A percentile compares a stretch with the other conserved stretches of the same genome.
phyloP scores from a whole-genome alignment of 805 yeast species.

The Yamadazyma paraphyllophila region DNA sequence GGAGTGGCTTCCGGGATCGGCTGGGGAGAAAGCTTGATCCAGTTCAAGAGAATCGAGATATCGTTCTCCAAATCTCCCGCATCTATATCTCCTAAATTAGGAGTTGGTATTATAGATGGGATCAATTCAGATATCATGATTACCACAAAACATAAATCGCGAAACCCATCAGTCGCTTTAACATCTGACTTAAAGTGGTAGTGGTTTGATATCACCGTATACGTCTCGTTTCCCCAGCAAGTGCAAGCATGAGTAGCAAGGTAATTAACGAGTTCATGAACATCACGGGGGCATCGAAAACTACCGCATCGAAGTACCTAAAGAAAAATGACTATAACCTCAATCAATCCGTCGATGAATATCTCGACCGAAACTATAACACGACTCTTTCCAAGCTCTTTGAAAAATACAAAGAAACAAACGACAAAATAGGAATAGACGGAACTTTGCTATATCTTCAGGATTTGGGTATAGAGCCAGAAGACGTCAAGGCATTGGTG shows the following conservation, averaged over 20 bases:
- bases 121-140: neutral
- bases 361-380: conserved; percentile 17
- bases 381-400: conserved; percentile 29
- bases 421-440: conserved; percentile 60
- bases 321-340: conserved; percentile 28
- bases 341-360: conserved; percentile 30
- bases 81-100: conserved; percentile 5
- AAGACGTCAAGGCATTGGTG: conserved; percentile 68
- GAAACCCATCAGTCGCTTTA: too few relatives aligned
- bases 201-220: too few relatives aligned
- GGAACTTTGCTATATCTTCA: conserved; percentile 70
- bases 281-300: conserved; percentile 36
- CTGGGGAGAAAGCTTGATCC: conserved; percentile 11
- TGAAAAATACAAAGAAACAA: conserved; percentile 30
- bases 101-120: conserved; percentile 10
- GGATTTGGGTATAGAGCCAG: conserved; percentile 70
- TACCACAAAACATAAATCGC: too few relatives aligned
- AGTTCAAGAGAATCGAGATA: conserved; percentile 12
- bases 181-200: too few relatives aligned
- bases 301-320: conserved; percentile 38
- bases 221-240: too few relatives aligned
- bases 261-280: conserved; percentile 28
- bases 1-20: conserved; percentile 23
- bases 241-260: too few relatives aligned
- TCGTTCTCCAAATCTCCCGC: conserved; percentile 15